Base-by-base conservation (phyloP, 179 eudicot species). In the Heliamphora pulchella region DNA sequence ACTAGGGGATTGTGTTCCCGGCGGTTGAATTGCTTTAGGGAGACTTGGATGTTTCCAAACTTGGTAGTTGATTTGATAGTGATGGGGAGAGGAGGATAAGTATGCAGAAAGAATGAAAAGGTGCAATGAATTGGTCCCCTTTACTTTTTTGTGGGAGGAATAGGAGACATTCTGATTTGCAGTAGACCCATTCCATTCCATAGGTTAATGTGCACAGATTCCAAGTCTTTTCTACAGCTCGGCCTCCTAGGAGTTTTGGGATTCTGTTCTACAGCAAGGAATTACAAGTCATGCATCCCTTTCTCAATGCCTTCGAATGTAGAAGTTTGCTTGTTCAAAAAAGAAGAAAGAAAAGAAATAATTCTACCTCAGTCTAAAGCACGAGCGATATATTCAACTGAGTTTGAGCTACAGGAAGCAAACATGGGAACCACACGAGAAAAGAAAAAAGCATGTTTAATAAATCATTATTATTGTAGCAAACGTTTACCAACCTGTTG, bases 401-500 rank as follows among this genome's bases (percentile, higher is more conserved):
- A 72, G 46, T 20, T 72, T 20, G 76, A 72, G 76, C 44, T 61
- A 72, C n/a, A 81, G 44, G 69, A 54, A 57, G 46, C 31, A 79
- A 75, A 59, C 55, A 68, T 39, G 46, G 71, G 47, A 64, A 61
- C 22, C 22, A 20, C 22, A 20, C 22, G 22, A 20, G 22, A 20
- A 20, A 20, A 20, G 22, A 20, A 20, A 20, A 20, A 20, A 20
- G 22, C 22, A 18, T 6, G 17, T 69, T 15, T 63, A 17, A 20
- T n/a, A 75, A 73, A 50, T 53, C 3, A 74, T 31, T 10, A 72
- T 44, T 47, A 46, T 81, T 20, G 41, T n/a, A 57, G 50, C 8
- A 75, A 70, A 78, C 47, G 55, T 79, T 65, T 66, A 63, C 85
- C 55, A 81, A 96, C 99, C 99, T 92, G 99, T 96, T 72, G 99